phyloP scores from a whole-genome alignment of 2,329 filamentous ascomycete genomes.

The Aspergillus sp. region DNA sequence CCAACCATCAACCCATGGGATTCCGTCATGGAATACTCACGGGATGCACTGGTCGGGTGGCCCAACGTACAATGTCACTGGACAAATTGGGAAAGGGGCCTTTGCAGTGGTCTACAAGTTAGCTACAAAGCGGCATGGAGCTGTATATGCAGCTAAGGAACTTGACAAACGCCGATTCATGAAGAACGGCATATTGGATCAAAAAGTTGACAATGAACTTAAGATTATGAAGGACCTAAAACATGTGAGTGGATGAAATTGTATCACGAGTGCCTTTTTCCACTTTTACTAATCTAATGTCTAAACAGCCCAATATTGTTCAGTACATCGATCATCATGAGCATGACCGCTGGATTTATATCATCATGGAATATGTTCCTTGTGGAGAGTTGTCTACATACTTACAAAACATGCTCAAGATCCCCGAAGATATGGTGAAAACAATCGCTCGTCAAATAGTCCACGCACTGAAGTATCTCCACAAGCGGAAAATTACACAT shows the following conservation, averaged over 20 bases:
- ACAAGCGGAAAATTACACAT: constrained; percentile 86
- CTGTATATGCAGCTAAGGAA: constrained; percentile 87
- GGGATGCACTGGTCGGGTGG: constrained; percentile 81
- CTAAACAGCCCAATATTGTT: constrained; percentile 74
- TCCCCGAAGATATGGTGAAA: constrained; percentile 69
- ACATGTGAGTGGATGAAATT: constrained; percentile 61
- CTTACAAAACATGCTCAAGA: constrained; percentile 59
- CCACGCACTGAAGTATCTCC: constrained; percentile 80
- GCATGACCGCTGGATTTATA: constrained; percentile 77
- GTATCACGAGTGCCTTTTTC: neutral
- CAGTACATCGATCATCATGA: constrained; percentile 88
- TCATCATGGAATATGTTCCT: constrained; percentile 93
- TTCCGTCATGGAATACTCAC: constrained; percentile 47
- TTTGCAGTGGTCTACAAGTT: constrained; percentile 94
- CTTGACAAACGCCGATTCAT: constrained; percentile 90
- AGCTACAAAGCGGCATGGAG: constrained; percentile 79
- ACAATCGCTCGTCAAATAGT: constrained; percentile 69
- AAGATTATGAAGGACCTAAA: constrained; percentile 84
- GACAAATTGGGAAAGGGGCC: constrained; percentile 83
- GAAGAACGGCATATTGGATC: constrained; percentile 85
- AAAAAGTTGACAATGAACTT: constrained; percentile 96
- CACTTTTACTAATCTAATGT: constrained; percentile 12
- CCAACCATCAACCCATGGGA: constrained; percentile 23
- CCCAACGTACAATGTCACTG: constrained; percentile 77
- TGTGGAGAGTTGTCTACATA: constrained; percentile 79